Base-by-base conservation (phyloP, 2,329 filamentous ascomycete species). In the Colletotrichum higginsianum region DNA sequence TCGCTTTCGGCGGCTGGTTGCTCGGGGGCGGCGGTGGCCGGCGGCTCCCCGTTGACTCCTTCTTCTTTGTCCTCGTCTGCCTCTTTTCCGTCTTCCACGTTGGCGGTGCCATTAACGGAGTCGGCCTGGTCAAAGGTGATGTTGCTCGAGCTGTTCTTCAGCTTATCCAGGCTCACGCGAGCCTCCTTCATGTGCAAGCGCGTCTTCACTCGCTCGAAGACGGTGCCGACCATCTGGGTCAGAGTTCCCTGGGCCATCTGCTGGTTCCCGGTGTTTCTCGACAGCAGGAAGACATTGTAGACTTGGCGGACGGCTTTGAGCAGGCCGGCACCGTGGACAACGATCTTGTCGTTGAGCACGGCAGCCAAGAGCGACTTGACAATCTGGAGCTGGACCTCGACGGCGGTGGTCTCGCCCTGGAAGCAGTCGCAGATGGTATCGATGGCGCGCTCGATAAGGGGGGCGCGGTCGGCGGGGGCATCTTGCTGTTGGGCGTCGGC, bases 371-470 rank as follows among this genome's bases (percentile, higher is more conserved):
- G 86, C 2, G 96, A 98, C 84, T 99, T 98, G 81, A 99, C 94
- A 76, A 99, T 99, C 83, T 99, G 96, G 77, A 98, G 90, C 82
- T 99, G 96, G 58, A 98, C 93, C 81, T 98, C 96, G 63, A 93
- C 89, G 4, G 94, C 92, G 0, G 97, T 99, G 1, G 94, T 94
- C 84, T 99, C 96, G 79, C 96, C 96, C 80, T 98, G 95, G 80
- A 99, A 99, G 82, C 96, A 99, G 80, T 98, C 96, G 86, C 96
- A 99, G 86, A 99, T 99, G 46, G 96, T 98, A 83, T 99, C 97
- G 78, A 99, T 99, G 71, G 97, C 96, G 75, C 96, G 90, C 84
- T 99, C 97, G 79, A 99, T 99, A 75, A 99, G 87, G 18, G 96
- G 95, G 4, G 93, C 86, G 21, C 95, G 95, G 6, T 92, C 86